phyloP scores from a whole-genome alignment of 768 basidiomycete genomes.

The Coprinellus aureogranulatus region DNA sequence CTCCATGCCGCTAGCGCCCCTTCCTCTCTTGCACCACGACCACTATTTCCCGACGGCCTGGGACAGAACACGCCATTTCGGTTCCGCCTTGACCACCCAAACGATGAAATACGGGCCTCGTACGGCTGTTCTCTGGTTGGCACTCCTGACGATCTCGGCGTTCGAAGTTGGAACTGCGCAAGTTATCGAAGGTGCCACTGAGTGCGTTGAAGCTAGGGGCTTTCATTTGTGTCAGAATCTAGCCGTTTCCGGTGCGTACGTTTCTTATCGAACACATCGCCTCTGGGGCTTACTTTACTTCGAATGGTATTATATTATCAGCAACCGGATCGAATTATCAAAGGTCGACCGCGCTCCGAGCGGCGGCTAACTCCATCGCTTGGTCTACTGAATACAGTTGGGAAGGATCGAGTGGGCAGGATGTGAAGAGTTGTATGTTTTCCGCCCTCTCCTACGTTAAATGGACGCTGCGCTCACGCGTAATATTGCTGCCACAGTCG shows the following conservation, averaged over 20 bases:
- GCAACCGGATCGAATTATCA: not conserved
- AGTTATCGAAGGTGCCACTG: not conserved
- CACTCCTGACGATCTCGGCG: not conserved
- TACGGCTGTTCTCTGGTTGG: too few species aligned
- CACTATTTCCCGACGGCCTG: not conserved
- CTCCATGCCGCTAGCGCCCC: not conserved
- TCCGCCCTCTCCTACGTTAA: not conserved
- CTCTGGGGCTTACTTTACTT: not conserved
- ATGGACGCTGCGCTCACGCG: not conserved
- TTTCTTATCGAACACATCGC: not conserved
- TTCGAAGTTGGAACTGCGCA: not conserved
- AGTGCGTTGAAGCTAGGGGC: not conserved
- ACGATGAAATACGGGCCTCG: too few species aligned
- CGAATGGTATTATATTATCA: not conserved
- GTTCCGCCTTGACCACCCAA: too few species aligned
- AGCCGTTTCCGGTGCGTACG: not conserved
- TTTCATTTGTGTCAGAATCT: not conserved
- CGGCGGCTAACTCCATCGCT: not conserved
- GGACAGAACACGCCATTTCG: too few species aligned
- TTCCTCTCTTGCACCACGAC: not conserved
- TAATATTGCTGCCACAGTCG: not conserved
- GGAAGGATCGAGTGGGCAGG: not conserved
- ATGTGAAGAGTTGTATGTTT: conserved; percentile 7
- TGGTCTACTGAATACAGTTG: conserved; percentile 7
- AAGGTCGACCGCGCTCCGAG: not conserved